These are phyloP conservation scores for Phanerochaete sordida DNA, from an alignment of 768 basidiomycete genomes.

Conservation along the genomic window DNA sequence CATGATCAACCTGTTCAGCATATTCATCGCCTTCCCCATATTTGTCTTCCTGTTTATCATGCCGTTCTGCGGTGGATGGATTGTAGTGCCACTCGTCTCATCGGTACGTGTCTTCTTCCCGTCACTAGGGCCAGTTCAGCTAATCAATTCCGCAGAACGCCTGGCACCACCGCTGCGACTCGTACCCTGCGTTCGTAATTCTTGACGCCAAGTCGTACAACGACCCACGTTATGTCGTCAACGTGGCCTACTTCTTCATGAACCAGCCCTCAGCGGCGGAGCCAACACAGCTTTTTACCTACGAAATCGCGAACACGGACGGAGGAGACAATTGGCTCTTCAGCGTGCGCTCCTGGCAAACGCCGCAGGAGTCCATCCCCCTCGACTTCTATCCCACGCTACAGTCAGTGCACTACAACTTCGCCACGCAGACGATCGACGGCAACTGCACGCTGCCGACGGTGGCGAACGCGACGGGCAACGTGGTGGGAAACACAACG, in stretches of 20 bases:
- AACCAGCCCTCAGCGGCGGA: not conserved
- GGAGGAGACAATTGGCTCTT: conserved; percentile 12
- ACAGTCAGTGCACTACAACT: conserved; percentile 11
- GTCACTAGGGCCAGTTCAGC: not conserved
- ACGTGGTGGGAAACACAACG: not conserved
- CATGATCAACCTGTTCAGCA: not conserved
- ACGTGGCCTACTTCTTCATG: conserved; percentile 15
- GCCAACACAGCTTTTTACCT: conserved; percentile 8
- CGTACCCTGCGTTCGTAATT: conserved; percentile 15
- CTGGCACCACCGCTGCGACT: conserved; percentile 16
- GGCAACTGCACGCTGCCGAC: conserved; percentile 14
- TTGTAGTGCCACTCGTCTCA: conserved; percentile 10
- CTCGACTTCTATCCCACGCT: conserved; percentile 11
- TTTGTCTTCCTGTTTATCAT: conserved; percentile 1
- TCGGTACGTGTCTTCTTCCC: not conserved
- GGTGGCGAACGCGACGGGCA: not conserved
- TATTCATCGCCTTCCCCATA: conserved; percentile 6
- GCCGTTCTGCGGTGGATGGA: conserved; percentile 16
- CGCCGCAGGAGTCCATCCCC: conserved; percentile 7
- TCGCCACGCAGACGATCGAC: conserved; percentile 2
- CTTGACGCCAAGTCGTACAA: conserved; percentile 12
- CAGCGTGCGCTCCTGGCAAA: conserved; percentile 8
- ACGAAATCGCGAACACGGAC: conserved; percentile 9
- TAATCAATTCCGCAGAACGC: not conserved
- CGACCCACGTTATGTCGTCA: conserved; percentile 5